A percentile compares a stretch with the other conserved stretches of the same genome.
These are phyloP conservation scores for Suillus plorans DNA, from an alignment of 768 basidiomycete species.

Conservation along the genomic window DNA sequence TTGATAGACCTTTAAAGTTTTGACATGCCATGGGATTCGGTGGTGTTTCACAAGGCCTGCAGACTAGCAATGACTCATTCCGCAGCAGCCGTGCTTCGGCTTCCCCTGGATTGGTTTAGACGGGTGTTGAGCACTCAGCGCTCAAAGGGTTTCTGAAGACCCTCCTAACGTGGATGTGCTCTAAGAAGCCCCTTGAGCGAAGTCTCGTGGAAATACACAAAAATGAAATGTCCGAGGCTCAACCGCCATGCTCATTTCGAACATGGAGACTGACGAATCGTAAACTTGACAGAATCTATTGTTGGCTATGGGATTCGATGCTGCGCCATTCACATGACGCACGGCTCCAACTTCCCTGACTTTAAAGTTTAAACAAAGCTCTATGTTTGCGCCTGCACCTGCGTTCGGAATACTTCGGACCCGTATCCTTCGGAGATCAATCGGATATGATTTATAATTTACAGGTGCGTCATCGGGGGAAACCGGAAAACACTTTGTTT, in stretches of 20 bases:
- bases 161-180: not conserved
- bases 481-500: not conserved
- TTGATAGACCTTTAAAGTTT: not conserved
- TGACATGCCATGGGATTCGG: not conserved
- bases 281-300: not conserved
- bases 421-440: not conserved
- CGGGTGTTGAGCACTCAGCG: not conserved
- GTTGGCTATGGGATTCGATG: not conserved
- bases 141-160: not conserved
- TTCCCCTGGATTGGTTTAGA: not conserved
- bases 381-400: not conserved
- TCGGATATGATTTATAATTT: not conserved
- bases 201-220: not conserved
- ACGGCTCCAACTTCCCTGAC: not conserved
- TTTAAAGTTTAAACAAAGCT: not conserved
- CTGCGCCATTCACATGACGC: not conserved
- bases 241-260: not conserved
- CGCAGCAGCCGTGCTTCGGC: not conserved
- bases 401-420: not conserved
- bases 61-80: not conserved
- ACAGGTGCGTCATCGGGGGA: not conserved
- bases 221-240: not conserved
- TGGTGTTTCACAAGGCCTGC: not conserved
- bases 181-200: not conserved
- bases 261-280: not conserved